Conservation (phyloP, 2,329 filamentous ascomycete genomes). For the Pestalotiopsis sp. region DNA sequence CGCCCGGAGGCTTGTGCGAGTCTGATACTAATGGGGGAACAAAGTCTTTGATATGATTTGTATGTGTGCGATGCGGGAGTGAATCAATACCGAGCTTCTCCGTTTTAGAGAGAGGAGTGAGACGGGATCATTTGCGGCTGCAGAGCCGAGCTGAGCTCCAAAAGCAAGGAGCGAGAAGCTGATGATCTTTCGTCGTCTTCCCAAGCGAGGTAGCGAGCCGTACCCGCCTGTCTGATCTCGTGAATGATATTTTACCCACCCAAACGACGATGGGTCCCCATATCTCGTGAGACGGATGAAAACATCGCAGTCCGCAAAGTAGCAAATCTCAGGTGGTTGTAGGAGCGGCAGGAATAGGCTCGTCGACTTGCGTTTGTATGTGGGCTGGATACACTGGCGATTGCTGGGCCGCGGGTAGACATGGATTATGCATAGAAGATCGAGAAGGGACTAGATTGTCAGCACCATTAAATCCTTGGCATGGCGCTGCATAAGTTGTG, state of each 20-base stretch:
- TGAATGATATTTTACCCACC: not conserved
- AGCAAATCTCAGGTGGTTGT: not conserved
- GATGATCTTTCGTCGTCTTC: not conserved
- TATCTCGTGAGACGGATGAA: not conserved
- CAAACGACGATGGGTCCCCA: not conserved
- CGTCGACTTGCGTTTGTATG: not conserved
- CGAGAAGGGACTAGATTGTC: conserved; percentile 9
- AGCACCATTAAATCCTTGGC: not conserved
- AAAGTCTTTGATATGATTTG: not conserved
- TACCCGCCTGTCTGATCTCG: not conserved
- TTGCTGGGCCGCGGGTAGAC: not conserved
- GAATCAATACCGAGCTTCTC: not conserved
- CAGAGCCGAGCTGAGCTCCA: not conserved
- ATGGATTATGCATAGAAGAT: conserved; percentile 8
- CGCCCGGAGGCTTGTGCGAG: not conserved
- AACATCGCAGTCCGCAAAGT: not conserved
- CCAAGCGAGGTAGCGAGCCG: not conserved
- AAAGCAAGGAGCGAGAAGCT: not conserved
- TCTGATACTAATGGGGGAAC: not conserved
- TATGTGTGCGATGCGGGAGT: not conserved
- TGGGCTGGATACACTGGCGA: not conserved
- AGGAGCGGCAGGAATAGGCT: not conserved
- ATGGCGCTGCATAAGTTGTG: not conserved
- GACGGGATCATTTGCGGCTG: not conserved
- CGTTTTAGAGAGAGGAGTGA: not conserved